Base-by-base conservation (phyloP, 495 filamentous ascomycete species). In the Tricharina praecox region DNA sequence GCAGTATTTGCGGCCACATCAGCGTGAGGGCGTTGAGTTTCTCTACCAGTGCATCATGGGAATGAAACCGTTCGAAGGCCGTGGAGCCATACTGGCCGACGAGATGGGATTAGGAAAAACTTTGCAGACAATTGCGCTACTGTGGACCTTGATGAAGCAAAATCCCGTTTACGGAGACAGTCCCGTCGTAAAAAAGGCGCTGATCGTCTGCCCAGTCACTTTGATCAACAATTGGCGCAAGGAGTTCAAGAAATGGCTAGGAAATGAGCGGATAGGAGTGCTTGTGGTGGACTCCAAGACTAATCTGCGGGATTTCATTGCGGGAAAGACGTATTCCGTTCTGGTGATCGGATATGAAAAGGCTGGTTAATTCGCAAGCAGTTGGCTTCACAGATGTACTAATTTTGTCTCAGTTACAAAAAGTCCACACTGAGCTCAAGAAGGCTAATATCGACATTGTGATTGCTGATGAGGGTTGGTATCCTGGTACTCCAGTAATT, bases 291-390 rank as follows among this genome's bases (percentile, higher is more conserved):
- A 79, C 54, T 76, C 76, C 25, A 75, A 78, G 49, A 71, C 74
- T 52, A 77, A 73, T 48, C 38, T 60, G 19, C 69, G 74, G 34
- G 79, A 86, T 58, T 88, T 86, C 52, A 88, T 82, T 0, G 75
- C 67, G 61, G 81, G 82, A n/a, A 76, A 70, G 52, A 68, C 68
- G 16, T 88, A 88, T 52, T 80, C 65, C 51, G 66, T 88, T 33
- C 82, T 85, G 82, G 82, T 88, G 48, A 75, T 88, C 40, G 82
- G 82, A 0, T 88, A 88, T 56, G 82, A 88, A 62, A 84, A 80
- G 58, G 66, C 85, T 23, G 68, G 80, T 44, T 11, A n/a, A n/a
- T n/a, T n/a, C n/a, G n/a, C n/a, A n/a, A n/a, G n/a, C n/a, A n/a
- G n/a, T n/a, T n/a, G n/a, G n/a, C n/a, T n/a, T n/a, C n/a, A n/a